Evolutionary conservation across 75 land plant genomes (phyloP), one percentile per base, ranked within the genome.

Genomic region (Ceratopteris richardii): DNA sequence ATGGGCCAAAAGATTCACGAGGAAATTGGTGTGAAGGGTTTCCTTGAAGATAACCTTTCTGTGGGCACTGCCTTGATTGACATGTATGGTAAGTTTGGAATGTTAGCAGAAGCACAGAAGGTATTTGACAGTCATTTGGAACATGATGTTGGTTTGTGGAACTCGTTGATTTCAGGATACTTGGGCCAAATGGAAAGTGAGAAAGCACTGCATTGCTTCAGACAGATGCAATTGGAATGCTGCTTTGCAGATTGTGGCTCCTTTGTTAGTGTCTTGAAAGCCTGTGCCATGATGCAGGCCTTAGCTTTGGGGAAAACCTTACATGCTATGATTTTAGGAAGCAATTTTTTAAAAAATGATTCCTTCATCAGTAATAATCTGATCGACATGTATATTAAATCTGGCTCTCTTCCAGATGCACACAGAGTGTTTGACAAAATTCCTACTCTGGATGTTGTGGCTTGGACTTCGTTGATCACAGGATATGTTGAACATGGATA

Each of bases 31-130:
- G 64, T 62, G 33, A 53, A 23, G 2, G 33, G 63, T 5, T 33
- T 33, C 37, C 33, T 66, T 22, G 50, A 55, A 42, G 37, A 19
- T 2, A 72, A 80, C 53, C 58, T 66, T 17, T 55, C 71, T 37
- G 63, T 80, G 2, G 66, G 66, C 33, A 83, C 80, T 54, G 73
- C 83, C 19, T 58, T 83, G 1, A 66, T 83, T 25, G 62, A 70
- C 55, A 76, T 69, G 76, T 83, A 80, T 43, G 61, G 66, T 36
- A 74, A 74, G 44, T 73, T 74, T 55, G 81, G 84, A n/a, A 22
- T 30, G 28, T 24, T 58, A 1, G 57, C 41, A 26, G 31, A 39
- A 44, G 71, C 61, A 30, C 60, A 53, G 6, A 37, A 40, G 31
- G 40, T 70, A 72, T 70, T 70, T 29, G 51, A 47, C 55, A 57